Conservation (phyloP, 129 eudicot species). For the Lactuca sativa region DNA sequence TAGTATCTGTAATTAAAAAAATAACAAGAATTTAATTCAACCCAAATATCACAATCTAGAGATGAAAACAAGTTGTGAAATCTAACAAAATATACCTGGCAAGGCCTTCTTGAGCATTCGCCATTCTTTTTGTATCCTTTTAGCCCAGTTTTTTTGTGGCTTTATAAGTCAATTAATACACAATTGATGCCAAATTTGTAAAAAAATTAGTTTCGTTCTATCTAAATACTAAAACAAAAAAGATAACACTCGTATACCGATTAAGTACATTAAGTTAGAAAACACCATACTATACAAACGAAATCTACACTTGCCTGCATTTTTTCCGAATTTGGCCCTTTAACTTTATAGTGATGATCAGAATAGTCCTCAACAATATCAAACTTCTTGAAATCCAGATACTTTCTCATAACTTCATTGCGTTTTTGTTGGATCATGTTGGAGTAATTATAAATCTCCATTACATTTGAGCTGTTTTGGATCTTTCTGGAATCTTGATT, state of each 20-base stretch:
- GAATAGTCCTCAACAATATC: slow-evolving; percentile 73
- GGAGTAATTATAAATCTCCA: background rate
- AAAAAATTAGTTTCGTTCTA: no score
- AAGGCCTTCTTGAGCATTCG: slow-evolving; percentile 54
- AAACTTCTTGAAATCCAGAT: slow-evolving; percentile 53
- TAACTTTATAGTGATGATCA: slow-evolving; percentile 54
- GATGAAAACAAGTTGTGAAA: background rate
- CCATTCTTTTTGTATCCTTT: slow-evolving; percentile 35
- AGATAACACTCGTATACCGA: no score
- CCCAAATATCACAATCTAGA: background rate
- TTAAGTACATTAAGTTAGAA: no score
- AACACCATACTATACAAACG: background rate
- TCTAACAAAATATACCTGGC: slow-evolving; percentile 59
- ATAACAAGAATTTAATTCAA: background rate
- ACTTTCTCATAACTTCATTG: slow-evolving; percentile 42
- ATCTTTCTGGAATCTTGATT: slow-evolving; percentile 20
- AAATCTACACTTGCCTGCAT: slow-evolving; percentile 49
- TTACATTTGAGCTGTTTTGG: slow-evolving; percentile 5
- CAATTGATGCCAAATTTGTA: no score
- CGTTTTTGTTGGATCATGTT: slow-evolving; percentile 10
- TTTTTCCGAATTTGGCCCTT: slow-evolving; percentile 20
- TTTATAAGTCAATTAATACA: no score
- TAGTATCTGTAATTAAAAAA: slow-evolving; percentile 43
- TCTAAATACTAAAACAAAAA: no score
- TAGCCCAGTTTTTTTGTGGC: no score